phyloP scores from a whole-genome alignment of 2,329 filamentous ascomycete species.

The Fusarium musae region DNA sequence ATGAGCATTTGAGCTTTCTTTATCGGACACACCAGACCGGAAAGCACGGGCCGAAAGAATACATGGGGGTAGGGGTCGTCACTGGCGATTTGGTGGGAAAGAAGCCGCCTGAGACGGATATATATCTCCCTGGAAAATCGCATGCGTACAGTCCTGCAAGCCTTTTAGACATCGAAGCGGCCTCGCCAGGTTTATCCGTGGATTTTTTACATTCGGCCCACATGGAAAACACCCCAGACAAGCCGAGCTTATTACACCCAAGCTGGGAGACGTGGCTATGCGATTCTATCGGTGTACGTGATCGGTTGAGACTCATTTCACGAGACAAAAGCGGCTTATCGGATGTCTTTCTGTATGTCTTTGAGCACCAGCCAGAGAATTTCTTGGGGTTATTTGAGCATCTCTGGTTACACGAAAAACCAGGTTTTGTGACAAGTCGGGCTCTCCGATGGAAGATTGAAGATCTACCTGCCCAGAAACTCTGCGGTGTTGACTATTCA shows the following conservation, averaged over 20 bases:
- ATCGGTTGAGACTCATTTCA: neutral
- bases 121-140: rapidly evolving
- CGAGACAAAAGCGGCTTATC: neutral
- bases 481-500: conserved; percentile 3
- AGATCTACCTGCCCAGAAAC: neutral
- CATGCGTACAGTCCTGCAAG: neutral
- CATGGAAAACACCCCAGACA: neutral
- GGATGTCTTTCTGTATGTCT: neutral
- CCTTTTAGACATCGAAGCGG: rapidly evolving
- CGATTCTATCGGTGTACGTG: rapidly evolving
- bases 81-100: rapidly evolving
- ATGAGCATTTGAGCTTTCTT: neutral
- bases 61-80: rapidly evolving
- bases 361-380: conserved; percentile 6
- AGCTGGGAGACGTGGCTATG: neutral
- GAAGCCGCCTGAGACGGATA: rapidly evolving
- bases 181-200: rapidly evolving
- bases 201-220: rapidly evolving
- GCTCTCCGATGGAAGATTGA: neutral
- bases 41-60: neutral
- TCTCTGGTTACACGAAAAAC: conserved; percentile 2
- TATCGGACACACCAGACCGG: neutral
- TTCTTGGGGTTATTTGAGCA: conserved; percentile 21
- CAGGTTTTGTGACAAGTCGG: neutral
- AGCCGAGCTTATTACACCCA: neutral